These are phyloP conservation scores for Linnemannia exigua DNA, from an alignment of 192 early-diverging fungal species.

Conservation along the genomic window DNA sequence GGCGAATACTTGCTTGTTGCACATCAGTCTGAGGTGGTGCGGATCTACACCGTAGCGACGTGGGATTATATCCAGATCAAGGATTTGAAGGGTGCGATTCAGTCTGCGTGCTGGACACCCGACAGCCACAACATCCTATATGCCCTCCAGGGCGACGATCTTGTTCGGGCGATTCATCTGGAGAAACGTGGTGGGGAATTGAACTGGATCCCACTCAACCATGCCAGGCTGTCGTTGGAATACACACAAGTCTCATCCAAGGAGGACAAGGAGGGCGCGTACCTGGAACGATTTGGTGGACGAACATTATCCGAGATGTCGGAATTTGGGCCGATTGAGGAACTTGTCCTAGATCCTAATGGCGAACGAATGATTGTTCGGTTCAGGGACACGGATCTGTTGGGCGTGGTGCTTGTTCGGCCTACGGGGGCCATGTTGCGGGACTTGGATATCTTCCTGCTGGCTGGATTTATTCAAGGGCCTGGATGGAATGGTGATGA, in stretches of 20 bases:
- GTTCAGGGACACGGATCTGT: constrained; percentile 63
- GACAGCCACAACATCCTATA: constrained; percentile 70
- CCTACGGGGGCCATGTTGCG: constrained; percentile 37
- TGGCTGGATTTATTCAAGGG: constrained; percentile 37
- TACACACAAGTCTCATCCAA: constrained; percentile 14
- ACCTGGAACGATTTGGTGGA: constrained; percentile 15
- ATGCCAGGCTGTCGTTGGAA: constrained; percentile 23
- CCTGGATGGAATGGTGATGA: constrained; percentile 36
- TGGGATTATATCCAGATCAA: constrained; percentile 43
- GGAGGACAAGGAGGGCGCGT: constrained; percentile 16
- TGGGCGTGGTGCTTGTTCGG: constrained; percentile 59
- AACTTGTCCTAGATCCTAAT: constrained; percentile 64
- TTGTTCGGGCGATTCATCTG: constrained; percentile 58
- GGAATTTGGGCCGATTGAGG: constrained; percentile 63
- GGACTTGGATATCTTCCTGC: constrained; percentile 46
- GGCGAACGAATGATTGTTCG: constrained; percentile 67
- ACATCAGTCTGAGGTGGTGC: constrained; percentile 26
- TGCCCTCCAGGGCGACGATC: constrained; percentile 59
- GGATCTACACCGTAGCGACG: constrained; percentile 33
- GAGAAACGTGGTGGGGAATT: constrained; percentile 35
- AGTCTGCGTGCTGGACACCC: constrained; percentile 74
- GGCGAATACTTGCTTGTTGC: constrained; percentile 33
- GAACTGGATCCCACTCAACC: constrained; percentile 41
- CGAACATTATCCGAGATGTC: constrained; percentile 11
- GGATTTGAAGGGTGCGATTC: constrained; percentile 34